Base-by-base conservation (phyloP, 768 basidiomycete genomes). In the Zangia roseola region DNA sequence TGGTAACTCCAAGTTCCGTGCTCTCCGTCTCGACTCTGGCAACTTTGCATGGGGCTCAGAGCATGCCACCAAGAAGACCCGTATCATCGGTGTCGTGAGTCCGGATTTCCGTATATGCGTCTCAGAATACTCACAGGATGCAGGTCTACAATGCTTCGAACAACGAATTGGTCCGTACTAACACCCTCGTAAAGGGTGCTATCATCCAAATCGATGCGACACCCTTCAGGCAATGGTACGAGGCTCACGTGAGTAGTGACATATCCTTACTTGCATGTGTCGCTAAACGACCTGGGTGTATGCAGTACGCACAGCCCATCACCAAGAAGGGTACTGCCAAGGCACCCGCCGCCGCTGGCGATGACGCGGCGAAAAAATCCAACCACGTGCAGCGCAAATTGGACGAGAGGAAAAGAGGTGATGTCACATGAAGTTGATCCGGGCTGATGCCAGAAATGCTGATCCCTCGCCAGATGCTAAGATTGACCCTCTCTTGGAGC, bases 41-140 rank as follows among this genome's bases (percentile, higher is more conserved):
- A 99, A 98, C 83, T 99, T 92, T 74, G 95, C 97, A 52, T 99
- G 97, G 97, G 97, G 80, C 47, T 94, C 92, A 36, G 97, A 98
- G 76, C 82, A 89, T 69, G 77, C 85, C 56, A 98, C 95, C 51
- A 82, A 80, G 76, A 99, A 98, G 82, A 97, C 95, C 40, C 86
- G 97, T 65, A 81, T 99, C 69, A 91, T 98, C 72, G 77, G 86
- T 74, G 97, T 98, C 58, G 95, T 97, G 73, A 69, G 89, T 84
- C 40, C 39, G 42, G 21, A 38, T 44, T 35, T 39, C n/a, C 4
- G 28, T 48, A 21, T 45, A 40, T 40, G 40, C 24, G 13, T 35
- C 21, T 25, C 7, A 47, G 24, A 14, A 40, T 34, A 14, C 34
- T 56, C 52, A 67, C 24, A 31, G 35, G 30, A 37, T 37, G 5